These are phyloP conservation scores for Chrysoporthe deuterocubensis DNA, from an alignment of 2,329 filamentous ascomycete species.

Conservation along the genomic window DNA sequence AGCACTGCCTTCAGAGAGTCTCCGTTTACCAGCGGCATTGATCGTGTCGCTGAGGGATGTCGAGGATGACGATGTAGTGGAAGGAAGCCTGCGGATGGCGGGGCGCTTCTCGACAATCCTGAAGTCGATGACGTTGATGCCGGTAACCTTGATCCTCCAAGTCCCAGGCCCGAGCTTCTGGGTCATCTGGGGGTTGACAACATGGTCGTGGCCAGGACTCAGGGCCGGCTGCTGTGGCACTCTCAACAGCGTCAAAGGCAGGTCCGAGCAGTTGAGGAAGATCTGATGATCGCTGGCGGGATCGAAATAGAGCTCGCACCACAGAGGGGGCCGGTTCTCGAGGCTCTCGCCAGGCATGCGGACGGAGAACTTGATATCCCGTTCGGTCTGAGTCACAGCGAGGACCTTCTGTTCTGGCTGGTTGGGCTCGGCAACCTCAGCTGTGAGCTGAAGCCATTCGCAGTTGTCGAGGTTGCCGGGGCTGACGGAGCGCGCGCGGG, in stretches of 20 bases:
- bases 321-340: conserved; percentile 53
- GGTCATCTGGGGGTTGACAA: conserved; percentile 47
- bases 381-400: conserved; percentile 63
- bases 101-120: conserved; percentile 60
- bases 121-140: conserved; percentile 59
- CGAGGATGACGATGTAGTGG: conserved; percentile 38
- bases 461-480: conserved; percentile 58
- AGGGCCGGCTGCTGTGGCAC: conserved; percentile 46
- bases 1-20: conserved; percentile 48
- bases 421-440: conserved; percentile 55
- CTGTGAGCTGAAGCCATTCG: conserved; percentile 60
- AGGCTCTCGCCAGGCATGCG: conserved; percentile 55
- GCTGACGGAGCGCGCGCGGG: conserved; percentile 57
- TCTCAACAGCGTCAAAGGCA: conserved; percentile 55
- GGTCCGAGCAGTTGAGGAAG: conserved; percentile 58
- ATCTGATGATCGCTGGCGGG: conserved; percentile 62
- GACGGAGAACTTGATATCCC: conserved; percentile 64
- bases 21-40: conserved; percentile 56
- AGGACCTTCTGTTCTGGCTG: conserved; percentile 60
- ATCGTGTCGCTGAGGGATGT: conserved; percentile 37
- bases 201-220: conserved; percentile 39
- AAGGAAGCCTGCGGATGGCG: conserved; percentile 36
- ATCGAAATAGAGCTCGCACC: conserved; percentile 65
- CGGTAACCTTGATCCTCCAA: conserved; percentile 58
- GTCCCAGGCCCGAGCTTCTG: conserved; percentile 58